Evolutionary conservation across 2,329 filamentous ascomycete species (phyloP), one percentile per base, ranked within the genome.

Genomic region (Apiospora malaysiana): DNA sequence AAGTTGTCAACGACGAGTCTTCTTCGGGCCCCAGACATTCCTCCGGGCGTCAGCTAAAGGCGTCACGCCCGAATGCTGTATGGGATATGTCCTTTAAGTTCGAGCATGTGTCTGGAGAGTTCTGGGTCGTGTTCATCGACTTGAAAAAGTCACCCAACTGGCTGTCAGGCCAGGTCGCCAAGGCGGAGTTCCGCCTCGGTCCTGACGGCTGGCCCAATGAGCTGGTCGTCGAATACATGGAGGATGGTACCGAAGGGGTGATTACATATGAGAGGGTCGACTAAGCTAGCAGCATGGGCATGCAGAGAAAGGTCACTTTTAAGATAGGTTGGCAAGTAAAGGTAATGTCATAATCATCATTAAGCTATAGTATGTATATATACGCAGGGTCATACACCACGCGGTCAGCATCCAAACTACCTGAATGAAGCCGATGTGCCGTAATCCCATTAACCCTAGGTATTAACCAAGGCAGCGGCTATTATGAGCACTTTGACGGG

Each of bases 91-190:
- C 70, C 23, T 79, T 76, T 70, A 76, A 79, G 66, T 79, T 82
- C 69, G 74, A 77, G 69, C 80, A 82, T 72, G 79, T 81, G 5
- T 81, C 80, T 9, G 79, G 80, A 37, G 81, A 82, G 74, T 78
- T 76, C 73, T 82, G 80, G 79, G 75, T 78, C 46, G 73, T 81
- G 65, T 75, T 76, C 70, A 76, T 78, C 25, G 75, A 78, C 66
- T 70, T 78, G 69, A 68, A 77, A 40, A 72, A 76, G 27, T 70
- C 74, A 69, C 76, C 76, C 27, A 77, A 76, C 70, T 70, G 74
- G 42, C 68, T 76, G 68, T 72, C 75, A 42, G 69, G 66, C 3
- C 76, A 78, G 73, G 76, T 78, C 63, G 79, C 76, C 16, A 78
- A 76, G 14, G 80, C 78, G 3, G 74, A 78, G 71, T 82, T 82